Conservation (phyloP, 2,329 filamentous ascomycete genomes). For the Ophiostoma piceae region DNA sequence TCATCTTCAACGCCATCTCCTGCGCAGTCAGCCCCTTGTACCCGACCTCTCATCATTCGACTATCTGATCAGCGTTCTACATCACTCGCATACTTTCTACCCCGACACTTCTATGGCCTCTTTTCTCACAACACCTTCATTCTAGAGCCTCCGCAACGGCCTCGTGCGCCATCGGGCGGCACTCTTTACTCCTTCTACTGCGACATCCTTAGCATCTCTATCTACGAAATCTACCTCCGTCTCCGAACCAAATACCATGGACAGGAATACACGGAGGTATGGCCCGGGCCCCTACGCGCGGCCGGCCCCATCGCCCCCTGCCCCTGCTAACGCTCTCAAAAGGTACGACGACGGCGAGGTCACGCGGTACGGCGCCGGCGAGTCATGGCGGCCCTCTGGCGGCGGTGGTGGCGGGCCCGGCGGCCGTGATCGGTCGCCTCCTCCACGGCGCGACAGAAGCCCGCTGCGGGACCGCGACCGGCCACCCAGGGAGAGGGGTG, state of each 20-base stretch:
- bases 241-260: not conserved
- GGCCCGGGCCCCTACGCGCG: conserved; percentile 4
- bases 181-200: not conserved
- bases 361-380: conserved; percentile 56
- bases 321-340: not conserved
- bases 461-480: conserved; percentile 38
- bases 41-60: not conserved
- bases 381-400: conserved; percentile 50
- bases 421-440: conserved; percentile 38
- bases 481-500: conserved; percentile 36
- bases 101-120: not conserved
- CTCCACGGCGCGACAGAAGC: conserved; percentile 32
- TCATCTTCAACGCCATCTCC: not conserved
- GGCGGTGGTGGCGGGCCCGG: not conserved
- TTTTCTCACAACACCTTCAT: not conserved
- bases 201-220: not conserved
- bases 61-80: not conserved
- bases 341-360: conserved; percentile 60
- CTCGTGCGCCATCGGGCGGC: conserved; percentile 5
- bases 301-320: not conserved
- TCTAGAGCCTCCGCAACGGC: not conserved
- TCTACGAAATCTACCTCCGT: not conserved
- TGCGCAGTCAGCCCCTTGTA: not conserved
- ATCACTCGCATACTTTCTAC: no score
- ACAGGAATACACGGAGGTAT: conserved; percentile 3